phyloP scores from a whole-genome alignment of 257 asterid genomes.

The Nicotiana attenuata region DNA sequence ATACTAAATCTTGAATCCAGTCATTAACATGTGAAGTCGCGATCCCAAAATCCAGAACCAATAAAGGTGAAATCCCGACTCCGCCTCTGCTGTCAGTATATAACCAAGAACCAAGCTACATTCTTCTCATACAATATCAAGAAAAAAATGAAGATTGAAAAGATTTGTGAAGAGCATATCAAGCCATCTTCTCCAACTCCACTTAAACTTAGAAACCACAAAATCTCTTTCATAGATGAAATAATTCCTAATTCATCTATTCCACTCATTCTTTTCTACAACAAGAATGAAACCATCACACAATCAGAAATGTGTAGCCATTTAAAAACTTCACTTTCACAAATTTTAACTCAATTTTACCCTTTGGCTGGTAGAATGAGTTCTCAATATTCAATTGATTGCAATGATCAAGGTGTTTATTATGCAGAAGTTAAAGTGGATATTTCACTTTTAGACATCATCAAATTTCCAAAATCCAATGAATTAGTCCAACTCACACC shows the following conservation, averaged over 20 bases:
- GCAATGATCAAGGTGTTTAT: constrained; percentile 44
- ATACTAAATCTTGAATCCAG: too few species aligned
- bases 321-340: constrained; percentile 41
- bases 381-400: constrained; percentile 40
- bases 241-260: constrained; percentile 44
- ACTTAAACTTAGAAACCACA: constrained; percentile 25
- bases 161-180: constrained; percentile 24
- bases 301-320: constrained; percentile 18
- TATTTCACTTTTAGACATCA: constrained; percentile 20
- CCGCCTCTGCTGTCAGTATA: background rate
- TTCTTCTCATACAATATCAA: background rate
- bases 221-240: constrained; percentile 55
- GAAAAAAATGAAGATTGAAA: constrained; percentile 31
- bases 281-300: background rate
- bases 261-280: constrained; percentile 52
- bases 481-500: constrained; percentile 38
- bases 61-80: too few species aligned
- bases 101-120: background rate
- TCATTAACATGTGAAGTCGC: too few species aligned
- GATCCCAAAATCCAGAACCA: too few species aligned
- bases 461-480: constrained; percentile 14
- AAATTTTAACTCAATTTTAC: constrained; percentile 38
- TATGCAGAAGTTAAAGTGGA: constrained; percentile 37
- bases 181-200: constrained; percentile 60
- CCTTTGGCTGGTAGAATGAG: constrained; percentile 63